phyloP scores from a whole-genome alignment of 2,329 filamentous ascomycete genomes.

The Cladosporium sp. region DNA sequence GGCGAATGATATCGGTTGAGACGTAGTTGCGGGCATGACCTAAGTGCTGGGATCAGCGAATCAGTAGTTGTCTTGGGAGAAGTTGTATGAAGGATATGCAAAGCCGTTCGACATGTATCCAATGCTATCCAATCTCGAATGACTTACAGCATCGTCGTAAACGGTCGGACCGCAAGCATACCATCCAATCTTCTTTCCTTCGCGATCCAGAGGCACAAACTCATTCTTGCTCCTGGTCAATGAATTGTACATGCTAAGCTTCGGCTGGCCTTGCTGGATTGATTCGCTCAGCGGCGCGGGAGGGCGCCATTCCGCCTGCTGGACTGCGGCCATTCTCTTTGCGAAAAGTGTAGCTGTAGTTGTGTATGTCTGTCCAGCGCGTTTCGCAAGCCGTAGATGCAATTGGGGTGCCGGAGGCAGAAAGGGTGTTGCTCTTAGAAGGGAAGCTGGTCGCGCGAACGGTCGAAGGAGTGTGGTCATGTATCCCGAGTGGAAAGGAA shows the following conservation, averaged over 20 bases:
- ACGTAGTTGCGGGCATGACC: conserved; percentile 89
- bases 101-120: neutral
- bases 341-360: neutral
- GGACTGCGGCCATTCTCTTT: conserved; percentile 3
- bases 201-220: conserved; percentile 68
- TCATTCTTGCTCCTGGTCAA: conserved; percentile 69
- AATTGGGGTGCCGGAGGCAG: neutral
- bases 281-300: conserved; percentile 30
- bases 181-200: conserved; percentile 69
- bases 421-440: neutral
- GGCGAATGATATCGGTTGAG: conserved; percentile 79
- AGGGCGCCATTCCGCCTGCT: conserved; percentile 28
- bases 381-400: neutral
- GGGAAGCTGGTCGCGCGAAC: neutral
- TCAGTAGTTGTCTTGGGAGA: conserved; percentile 6
- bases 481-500: conserved; percentile 3
- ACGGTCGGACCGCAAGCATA: conserved; percentile 82
- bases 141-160: conserved; percentile 63
- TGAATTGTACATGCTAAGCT: conserved; percentile 75
- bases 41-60: conserved; percentile 49
- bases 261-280: conserved; percentile 34
- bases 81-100: too few species aligned
- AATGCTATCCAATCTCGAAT: neutral
- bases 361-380: conserved; percentile 1
- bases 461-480: conserved; percentile 12